phyloP scores from a whole-genome alignment of 352 stramenopile genomes.

The Phytophthora capsici region DNA sequence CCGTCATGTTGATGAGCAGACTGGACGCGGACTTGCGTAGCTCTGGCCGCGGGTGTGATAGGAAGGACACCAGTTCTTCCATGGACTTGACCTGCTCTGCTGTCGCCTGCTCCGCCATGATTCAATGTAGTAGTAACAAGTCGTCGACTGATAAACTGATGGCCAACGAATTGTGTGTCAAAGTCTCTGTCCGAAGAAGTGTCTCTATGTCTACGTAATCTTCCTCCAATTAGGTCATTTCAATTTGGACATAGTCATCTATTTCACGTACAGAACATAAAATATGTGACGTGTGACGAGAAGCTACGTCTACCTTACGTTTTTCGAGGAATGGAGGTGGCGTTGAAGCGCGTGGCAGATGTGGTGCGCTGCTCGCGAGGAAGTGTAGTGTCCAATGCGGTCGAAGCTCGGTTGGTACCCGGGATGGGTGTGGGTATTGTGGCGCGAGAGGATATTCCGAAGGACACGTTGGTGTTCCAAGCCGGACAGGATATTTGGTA shows the following conservation, averaged over 20 bases:
- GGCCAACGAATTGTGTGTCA: slow-evolving; percentile 38
- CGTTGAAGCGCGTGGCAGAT: slow-evolving; percentile 58
- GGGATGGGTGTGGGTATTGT: slow-evolving; percentile 76
- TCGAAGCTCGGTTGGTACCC: slow-evolving; percentile 55
- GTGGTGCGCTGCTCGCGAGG: slow-evolving; percentile 58
- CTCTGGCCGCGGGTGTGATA: slow-evolving; percentile 82
- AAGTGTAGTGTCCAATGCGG: slow-evolving; percentile 55
- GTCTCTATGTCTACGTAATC: not conserved
- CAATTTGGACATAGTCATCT: not conserved
- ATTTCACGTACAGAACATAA: slow-evolving; percentile 12
- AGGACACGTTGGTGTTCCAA: slow-evolving; percentile 70
- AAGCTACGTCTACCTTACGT: not conserved
- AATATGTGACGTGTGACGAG: slow-evolving; percentile 25
- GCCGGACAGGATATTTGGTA: slow-evolving; percentile 64
- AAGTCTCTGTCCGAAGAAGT: slow-evolving; percentile 23
- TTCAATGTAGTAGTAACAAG: slow-evolving; percentile 10
- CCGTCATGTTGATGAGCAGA: slow-evolving; percentile 84
- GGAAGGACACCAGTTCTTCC: slow-evolving; percentile 84
- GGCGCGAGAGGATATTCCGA: slow-evolving; percentile 56
- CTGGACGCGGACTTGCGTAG: slow-evolving; percentile 86
- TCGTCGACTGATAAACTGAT: slow-evolving; percentile 28
- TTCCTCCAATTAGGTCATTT: slow-evolving; percentile 1
- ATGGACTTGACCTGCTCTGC: slow-evolving; percentile 74
- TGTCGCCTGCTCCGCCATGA: slow-evolving; percentile 51
- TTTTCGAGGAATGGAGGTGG: slow-evolving; percentile 35